Evolutionary conservation across 352 stramenopile species (phyloP), one percentile per base, ranked within the genome.

Genomic region (Pythium chondricola): DNA sequence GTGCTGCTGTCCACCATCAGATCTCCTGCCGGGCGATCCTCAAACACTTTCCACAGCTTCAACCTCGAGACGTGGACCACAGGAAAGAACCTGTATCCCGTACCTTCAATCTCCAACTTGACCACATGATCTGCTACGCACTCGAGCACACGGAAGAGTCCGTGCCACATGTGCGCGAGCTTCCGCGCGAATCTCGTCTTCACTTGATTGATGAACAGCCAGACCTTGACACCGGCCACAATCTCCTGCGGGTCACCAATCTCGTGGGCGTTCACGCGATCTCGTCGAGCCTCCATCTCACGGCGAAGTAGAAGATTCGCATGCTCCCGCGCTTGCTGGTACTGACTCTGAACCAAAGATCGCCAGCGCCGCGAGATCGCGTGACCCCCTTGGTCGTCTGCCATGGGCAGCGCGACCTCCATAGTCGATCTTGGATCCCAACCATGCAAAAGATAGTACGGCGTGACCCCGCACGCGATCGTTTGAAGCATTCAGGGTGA

Each of bases 361-460:
- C 44, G 21, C 45, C 31, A 56, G 2, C 33, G 17, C 35, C 41
- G 10, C 4, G 39, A 18, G n/a, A 49, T n/a, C 2, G n/a, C 11
- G 10, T 37, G 24, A 2, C 2, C 7, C 9, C 20, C 20, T 4
- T 18, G 7, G 20, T 22, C 16, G 13, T 40, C 35, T 14, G 10
- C 32, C 3, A 17, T 30, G 4, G 47, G 13, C 1, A 47, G 20
- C 20, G 4, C 30, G 1, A 31, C 44, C 13, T 56, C 37, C 2
- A 65, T 14, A 1, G 50, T 65, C 2, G 26, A 36, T 6, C 26
- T 20, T 2, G 56, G 37, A 16, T 60, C 40, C 56, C 44, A 65
- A 1, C 56, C 49, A 20, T 65, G 46, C 0, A 65, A 21, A 2
- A 65, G 30, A 24, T 48, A 65, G 46, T 51, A 57, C 17, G 45